Conservation (phyloP, 208 protist species). For the Trypanosoma theileri region DNA sequence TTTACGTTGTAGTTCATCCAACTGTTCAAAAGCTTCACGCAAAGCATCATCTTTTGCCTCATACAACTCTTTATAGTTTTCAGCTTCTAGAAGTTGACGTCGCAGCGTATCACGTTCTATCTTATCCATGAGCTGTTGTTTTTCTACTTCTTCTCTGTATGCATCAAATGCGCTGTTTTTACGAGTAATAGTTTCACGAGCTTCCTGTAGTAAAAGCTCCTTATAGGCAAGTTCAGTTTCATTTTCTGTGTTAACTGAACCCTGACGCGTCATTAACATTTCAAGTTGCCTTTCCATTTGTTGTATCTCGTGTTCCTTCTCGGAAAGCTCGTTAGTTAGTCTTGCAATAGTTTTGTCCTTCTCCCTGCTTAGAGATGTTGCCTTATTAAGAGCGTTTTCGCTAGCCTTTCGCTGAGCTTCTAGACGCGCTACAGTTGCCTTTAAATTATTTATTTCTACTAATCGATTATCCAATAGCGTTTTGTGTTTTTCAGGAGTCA, state of each 20-base stretch:
- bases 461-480: background rate
- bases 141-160: slow-evolving; percentile 5
- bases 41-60: slow-evolving; percentile 22
- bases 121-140: background rate
- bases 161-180: slow-evolving; percentile 4
- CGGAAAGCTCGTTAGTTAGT: background rate
- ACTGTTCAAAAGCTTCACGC: slow-evolving; percentile 20
- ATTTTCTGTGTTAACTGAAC: too few relatives aligned
- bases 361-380: background rate
- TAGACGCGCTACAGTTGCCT: background rate
- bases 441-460: slow-evolving; percentile 1
- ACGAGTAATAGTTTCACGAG: background rate
- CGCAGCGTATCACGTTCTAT: slow-evolving; percentile 1
- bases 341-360: slow-evolving; percentile 15
- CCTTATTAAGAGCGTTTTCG: slow-evolving; percentile 3
- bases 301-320: slow-evolving; percentile 7
- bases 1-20: slow-evolving; percentile 22
- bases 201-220: slow-evolving; percentile 10
- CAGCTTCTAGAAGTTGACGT: slow-evolving; percentile 6
- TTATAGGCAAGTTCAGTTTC: background rate
- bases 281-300: slow-evolving; percentile 2
- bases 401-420: slow-evolving; percentile 1
- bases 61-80: slow-evolving; percentile 22
- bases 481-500: background rate
- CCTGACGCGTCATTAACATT: background rate